Evolutionary conservation across 176 grass and related monocot genomes (phyloP).

Genomic region (Pontederia paniculata): DNA sequence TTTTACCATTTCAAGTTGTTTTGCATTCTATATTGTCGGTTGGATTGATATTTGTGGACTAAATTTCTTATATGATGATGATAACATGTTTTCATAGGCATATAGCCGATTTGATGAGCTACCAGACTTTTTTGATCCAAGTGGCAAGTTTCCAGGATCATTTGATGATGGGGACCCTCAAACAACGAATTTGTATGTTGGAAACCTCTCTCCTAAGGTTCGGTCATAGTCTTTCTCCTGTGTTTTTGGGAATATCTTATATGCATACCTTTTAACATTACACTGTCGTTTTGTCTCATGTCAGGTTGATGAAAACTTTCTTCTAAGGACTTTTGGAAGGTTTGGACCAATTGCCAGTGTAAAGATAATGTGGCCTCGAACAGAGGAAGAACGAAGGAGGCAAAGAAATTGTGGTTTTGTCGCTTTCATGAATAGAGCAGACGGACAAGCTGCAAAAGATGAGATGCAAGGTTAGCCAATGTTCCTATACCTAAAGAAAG

Average conservation of each 20-base stretch:
- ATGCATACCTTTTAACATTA: slow-evolving; percentile 13
- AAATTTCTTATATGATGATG: slow-evolving; percentile 16
- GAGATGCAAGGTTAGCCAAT: slow-evolving; percentile 92
- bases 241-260: slow-evolving; percentile 2
- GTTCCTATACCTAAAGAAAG: not conserved
- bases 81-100: slow-evolving; percentile 34
- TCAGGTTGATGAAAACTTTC: slow-evolving; percentile 98
- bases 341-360: slow-evolving; percentile 99
- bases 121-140: slow-evolving; percentile 84
- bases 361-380: slow-evolving; percentile 99
- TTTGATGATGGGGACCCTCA: slow-evolving; percentile 96
- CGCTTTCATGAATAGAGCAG: slow-evolving; percentile 96
- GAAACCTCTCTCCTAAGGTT: slow-evolving; percentile 93
- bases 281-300: slow-evolving; percentile 6
- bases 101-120: slow-evolving; percentile 86
- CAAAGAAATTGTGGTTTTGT: slow-evolving; percentile 99
- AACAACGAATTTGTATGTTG: slow-evolving; percentile 99
- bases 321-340: slow-evolving; percentile 90
- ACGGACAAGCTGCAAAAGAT: slow-evolving; percentile 95
- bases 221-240: slow-evolving; percentile 3
- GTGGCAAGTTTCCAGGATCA: slow-evolving; percentile 68
- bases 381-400: slow-evolving; percentile 89
- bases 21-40: too few species aligned
- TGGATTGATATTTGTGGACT: not conserved
- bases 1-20: too few species aligned